These are phyloP conservation scores for Aspergillus eucalypticola DNA, from an alignment of 2,329 filamentous ascomycete species.

Conservation along the genomic window DNA sequence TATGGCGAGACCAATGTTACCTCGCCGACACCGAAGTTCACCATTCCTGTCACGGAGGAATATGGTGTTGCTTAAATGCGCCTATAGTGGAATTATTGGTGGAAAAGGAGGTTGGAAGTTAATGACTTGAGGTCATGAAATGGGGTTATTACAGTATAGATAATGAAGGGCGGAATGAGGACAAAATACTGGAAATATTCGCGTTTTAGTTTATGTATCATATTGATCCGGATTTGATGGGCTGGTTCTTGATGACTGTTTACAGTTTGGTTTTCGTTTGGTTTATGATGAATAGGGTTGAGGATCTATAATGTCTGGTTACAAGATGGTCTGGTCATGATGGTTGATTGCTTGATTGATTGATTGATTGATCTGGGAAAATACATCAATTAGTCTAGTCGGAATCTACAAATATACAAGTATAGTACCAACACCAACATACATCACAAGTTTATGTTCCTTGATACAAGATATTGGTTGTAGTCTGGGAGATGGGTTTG, in stretches of 20 bases:
- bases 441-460: no score
- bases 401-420: no score
- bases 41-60: slow-evolving; percentile 22
- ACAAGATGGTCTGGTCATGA: slow-evolving; percentile 1
- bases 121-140: not conserved
- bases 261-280: not conserved
- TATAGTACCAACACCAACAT: not conserved
- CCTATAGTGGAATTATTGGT: not conserved
- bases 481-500: no score
- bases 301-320: slow-evolving; percentile 7
- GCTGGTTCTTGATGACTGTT: not conserved
- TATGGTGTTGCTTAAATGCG: slow-evolving; percentile 31
- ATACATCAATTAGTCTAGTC: not conserved
- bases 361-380: not conserved
- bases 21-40: slow-evolving; percentile 20
- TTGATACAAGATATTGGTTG: no score
- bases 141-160: not conserved
- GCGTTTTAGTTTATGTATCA: not conserved
- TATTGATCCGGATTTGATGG: not conserved
- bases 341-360: not conserved
- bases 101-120: not conserved
- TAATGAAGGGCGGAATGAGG: not conserved
- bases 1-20: slow-evolving; percentile 28
- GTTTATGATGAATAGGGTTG: not conserved
- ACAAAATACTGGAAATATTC: no score